Evolutionary conservation across 1,139 yeast genomes (phyloP).

Genomic region (Suhomyces coccinellae): DNA sequence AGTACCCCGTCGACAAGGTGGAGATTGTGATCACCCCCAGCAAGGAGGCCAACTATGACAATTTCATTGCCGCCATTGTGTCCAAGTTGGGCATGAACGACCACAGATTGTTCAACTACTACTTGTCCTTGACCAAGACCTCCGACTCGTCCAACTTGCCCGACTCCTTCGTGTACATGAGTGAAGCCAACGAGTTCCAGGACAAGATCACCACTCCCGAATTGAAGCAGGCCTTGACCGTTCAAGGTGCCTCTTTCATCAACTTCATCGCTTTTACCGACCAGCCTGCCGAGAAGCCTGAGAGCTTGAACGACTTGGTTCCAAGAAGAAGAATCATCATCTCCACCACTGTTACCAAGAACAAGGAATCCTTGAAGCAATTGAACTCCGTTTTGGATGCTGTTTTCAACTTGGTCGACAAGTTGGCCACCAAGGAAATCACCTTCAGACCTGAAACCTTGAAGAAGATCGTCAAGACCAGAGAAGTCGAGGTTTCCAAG

Average conservation of each 20-base stretch:
- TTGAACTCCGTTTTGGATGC: slow-evolving; percentile 51
- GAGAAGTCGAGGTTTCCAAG: slow-evolving; percentile 69
- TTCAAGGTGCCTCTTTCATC: slow-evolving; percentile 56
- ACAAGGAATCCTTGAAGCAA: slow-evolving; percentile 46
- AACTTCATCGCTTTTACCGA: slow-evolving; percentile 80
- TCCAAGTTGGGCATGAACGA: slow-evolving; percentile 82
- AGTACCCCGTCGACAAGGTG: slow-evolving; percentile 59
- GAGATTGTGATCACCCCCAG: slow-evolving; percentile 64
- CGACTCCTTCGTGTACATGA: slow-evolving; percentile 78
- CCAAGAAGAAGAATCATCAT: slow-evolving; percentile 59
- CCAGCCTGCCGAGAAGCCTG: slow-evolving; percentile 71
- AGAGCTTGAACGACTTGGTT: slow-evolving; percentile 46
- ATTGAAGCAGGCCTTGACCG: slow-evolving; percentile 50
- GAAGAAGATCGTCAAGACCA: slow-evolving; percentile 69
- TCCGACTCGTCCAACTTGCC: slow-evolving; percentile 72
- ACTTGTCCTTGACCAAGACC: slow-evolving; percentile 80
- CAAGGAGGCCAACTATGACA: slow-evolving; percentile 53
- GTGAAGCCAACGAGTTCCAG: slow-evolving; percentile 81
- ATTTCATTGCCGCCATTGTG: slow-evolving; percentile 80
- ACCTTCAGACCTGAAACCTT: slow-evolving; percentile 66
- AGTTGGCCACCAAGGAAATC: slow-evolving; percentile 45
- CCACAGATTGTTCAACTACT: slow-evolving; percentile 75
- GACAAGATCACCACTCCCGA: slow-evolving; percentile 55
- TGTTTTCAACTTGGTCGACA: slow-evolving; percentile 55
- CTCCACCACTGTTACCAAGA: slow-evolving; percentile 49